Percentiles rank a stretch among this genome's conserved stretches.
Conservation (phyloP, 768 basidiomycete species). For the Agaricus subrufescens region DNA sequence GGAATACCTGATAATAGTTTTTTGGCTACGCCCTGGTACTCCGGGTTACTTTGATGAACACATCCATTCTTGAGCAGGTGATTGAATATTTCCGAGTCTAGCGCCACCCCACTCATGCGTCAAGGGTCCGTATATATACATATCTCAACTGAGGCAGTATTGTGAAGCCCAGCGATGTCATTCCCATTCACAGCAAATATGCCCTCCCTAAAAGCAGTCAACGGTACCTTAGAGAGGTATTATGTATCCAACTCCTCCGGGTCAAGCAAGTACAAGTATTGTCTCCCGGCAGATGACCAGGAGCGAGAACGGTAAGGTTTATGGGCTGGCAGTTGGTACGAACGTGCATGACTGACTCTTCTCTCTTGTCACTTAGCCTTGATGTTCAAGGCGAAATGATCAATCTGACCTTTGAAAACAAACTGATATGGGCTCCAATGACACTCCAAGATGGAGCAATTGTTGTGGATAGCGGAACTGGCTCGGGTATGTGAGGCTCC, state of each 20-base stretch:
- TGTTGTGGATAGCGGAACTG: slow-evolving; percentile 9
- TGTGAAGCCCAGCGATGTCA: too few species aligned
- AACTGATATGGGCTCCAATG: slow-evolving; percentile 4
- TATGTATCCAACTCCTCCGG: not conserved
- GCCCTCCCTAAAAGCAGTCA: too few species aligned
- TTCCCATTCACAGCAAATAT: too few species aligned
- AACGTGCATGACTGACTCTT: not conserved
- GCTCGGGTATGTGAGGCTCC: slow-evolving; percentile 1
- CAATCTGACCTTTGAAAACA: not conserved
- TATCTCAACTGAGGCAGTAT: too few species aligned
- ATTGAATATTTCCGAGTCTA: too few species aligned
- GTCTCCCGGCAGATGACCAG: slow-evolving; percentile 1
- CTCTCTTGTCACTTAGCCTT: not conserved
- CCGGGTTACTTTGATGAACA: too few species aligned
- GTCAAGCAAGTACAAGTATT: not conserved
- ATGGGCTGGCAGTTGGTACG: not conserved
- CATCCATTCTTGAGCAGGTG: too few species aligned
- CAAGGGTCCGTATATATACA: too few species aligned
- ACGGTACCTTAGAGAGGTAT: not conserved
- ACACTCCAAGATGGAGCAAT: slow-evolving; percentile 3
- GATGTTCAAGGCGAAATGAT: not conserved
- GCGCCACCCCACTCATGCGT: too few species aligned
- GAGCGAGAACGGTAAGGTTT: not conserved
- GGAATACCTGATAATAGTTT: too few species aligned
- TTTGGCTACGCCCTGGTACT: too few species aligned